These are phyloP conservation scores for Hypomyces rosellus DNA, from an alignment of 2,329 filamentous ascomycete genomes.

Conservation along the genomic window DNA sequence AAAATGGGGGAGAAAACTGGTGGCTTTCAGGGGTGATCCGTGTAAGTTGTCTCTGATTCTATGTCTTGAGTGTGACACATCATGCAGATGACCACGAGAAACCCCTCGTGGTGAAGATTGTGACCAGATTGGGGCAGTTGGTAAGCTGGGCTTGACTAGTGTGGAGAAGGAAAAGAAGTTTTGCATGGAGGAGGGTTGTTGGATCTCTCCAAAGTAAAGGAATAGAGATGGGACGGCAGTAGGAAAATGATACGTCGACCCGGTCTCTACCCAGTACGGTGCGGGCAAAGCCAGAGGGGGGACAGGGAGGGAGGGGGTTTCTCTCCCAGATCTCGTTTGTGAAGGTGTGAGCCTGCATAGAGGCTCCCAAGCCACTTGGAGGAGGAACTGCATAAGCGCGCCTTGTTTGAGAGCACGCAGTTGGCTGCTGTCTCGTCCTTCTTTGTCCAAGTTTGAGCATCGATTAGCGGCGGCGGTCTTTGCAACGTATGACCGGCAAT, in stretches of 20 bases:
- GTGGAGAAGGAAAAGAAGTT: slow-evolving; percentile 7
- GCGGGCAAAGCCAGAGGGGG: no score
- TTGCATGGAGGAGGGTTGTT: slow-evolving; percentile 4
- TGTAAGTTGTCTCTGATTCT: neutral
- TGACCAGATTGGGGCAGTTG: slow-evolving; percentile 1
- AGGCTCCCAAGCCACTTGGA: neutral
- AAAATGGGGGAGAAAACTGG: neutral
- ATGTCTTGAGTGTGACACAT: neutral
- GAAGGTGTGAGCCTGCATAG: neutral
- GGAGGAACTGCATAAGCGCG: neutral
- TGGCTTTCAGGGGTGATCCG: neutral
- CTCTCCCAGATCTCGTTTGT: neutral
- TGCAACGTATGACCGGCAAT: no score
- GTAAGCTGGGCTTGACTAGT: slow-evolving; percentile 3
- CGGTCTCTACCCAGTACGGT: no score
- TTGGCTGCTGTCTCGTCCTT: neutral
- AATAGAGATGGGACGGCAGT: slow-evolving; percentile 1
- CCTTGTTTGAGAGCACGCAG: neutral
- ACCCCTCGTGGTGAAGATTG: neutral
- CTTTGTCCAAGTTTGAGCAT: neutral
- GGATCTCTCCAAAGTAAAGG: slow-evolving; percentile 4
- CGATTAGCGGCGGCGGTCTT: no score
- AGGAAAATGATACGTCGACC: slow-evolving; percentile 7
- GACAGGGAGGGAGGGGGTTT: neutral
- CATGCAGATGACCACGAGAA: neutral